Percentiles rank a stretch among this genome's conserved stretches.
These are phyloP conservation scores for Talaromyces amestolkiae DNA, from an alignment of 2,329 filamentous ascomycete species.

Conservation along the genomic window DNA sequence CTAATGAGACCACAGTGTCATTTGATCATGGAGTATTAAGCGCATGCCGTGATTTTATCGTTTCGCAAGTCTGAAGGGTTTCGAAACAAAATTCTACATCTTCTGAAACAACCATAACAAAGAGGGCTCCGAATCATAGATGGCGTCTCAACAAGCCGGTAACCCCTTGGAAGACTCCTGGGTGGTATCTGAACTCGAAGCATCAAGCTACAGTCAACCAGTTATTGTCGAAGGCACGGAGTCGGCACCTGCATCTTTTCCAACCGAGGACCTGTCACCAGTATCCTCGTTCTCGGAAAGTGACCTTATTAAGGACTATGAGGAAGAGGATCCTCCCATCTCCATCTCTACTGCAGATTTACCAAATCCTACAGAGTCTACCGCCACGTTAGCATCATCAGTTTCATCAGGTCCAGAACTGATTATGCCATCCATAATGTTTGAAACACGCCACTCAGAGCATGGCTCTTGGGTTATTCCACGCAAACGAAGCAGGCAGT, in stretches of 20 bases:
- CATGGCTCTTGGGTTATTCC: slow-evolving; percentile 20
- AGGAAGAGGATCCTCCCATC: slow-evolving; percentile 13
- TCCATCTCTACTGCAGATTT: neutral
- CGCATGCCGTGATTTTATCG: neutral
- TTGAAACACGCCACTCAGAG: slow-evolving; percentile 25
- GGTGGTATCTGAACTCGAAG: slow-evolving; percentile 31
- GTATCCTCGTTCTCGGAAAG: slow-evolving; percentile 16
- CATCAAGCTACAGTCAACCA: neutral
- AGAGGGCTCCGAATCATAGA: neutral
- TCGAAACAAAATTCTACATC: neutral
- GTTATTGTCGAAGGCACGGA: slow-evolving; percentile 17
- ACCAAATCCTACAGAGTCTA: slow-evolving; percentile 24
- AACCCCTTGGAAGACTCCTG: slow-evolving; percentile 37
- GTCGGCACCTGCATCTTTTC: neutral
- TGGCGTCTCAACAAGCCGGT: slow-evolving; percentile 10
- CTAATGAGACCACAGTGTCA: neutral
- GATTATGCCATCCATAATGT: slow-evolving; percentile 42
- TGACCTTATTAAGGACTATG: slow-evolving; percentile 13
- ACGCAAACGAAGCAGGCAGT: slow-evolving; percentile 14
- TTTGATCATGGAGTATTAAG: neutral
- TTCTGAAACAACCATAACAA: neutral
- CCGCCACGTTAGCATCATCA: slow-evolving; percentile 28
- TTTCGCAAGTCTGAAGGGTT: neutral
- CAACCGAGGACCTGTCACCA: slow-evolving; percentile 4
- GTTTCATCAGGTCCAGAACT: slow-evolving; percentile 36